Percentiles rank a stretch among this genome's conserved stretches.
phyloP scores from a whole-genome alignment of 768 basidiomycete genomes.

The Suillus cothurnatus region DNA sequence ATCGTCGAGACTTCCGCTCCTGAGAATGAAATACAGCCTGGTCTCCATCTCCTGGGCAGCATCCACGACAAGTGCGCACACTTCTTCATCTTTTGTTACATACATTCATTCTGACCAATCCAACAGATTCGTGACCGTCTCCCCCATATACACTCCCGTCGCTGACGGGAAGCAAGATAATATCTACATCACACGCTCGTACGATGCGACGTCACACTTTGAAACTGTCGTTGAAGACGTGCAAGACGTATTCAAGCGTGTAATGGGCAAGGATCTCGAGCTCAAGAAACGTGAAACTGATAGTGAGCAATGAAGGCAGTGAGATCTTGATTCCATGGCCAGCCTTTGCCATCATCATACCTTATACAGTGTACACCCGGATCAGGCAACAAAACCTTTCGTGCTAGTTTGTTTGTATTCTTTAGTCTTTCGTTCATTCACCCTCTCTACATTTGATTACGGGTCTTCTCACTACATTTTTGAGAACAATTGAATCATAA shows the following conservation, averaged over 20 bases:
- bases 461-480: neutral
- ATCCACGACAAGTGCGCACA: constrained; percentile 87
- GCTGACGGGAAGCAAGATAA: constrained; percentile 80
- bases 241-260: constrained; percentile 92
- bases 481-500: constrained; percentile 1
- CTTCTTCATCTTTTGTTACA: neutral
- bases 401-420: constrained; percentile 6
- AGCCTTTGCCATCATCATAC: constrained; percentile 1
- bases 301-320: constrained; percentile 45
- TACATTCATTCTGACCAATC: constrained; percentile 14
- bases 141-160: constrained; percentile 88
- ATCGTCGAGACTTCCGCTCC: constrained; percentile 95
- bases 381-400: constrained; percentile 1
- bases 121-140: constrained; percentile 84
- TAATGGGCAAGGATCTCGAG: constrained; percentile 74
- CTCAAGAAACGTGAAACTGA: constrained; percentile 87
- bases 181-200: constrained; percentile 96
- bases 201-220: constrained; percentile 98
- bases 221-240: constrained; percentile 99
- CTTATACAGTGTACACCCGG: constrained; percentile 3
- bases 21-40: constrained; percentile 90
- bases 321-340: neutral
- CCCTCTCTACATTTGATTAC: neutral
- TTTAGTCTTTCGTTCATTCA: neutral
- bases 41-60: constrained; percentile 86